A percentile compares a stretch with the other conserved stretches of the same genome.
phyloP scores from a whole-genome alignment of 805 yeast species.

The Lachancea meyersii region DNA sequence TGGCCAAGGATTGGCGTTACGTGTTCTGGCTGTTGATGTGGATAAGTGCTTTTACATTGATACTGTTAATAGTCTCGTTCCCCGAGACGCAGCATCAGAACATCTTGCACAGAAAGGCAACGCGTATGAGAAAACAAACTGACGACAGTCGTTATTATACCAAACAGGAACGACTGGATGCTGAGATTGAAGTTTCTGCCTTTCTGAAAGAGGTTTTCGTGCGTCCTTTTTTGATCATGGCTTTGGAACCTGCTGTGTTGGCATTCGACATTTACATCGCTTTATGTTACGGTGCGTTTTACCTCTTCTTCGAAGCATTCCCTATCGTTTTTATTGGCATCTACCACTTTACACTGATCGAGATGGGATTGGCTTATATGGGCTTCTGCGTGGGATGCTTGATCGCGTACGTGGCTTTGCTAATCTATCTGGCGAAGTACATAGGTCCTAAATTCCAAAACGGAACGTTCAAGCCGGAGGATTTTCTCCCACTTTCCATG shows the following conservation, averaged over 20 bases:
- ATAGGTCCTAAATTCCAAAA: constrained; percentile 26
- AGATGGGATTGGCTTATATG: constrained; percentile 43
- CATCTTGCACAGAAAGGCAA: constrained; percentile 43
- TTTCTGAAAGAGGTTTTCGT: constrained; percentile 34
- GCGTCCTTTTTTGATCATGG: constrained; percentile 46
- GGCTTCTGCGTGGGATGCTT: constrained; percentile 43
- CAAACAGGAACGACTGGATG: constrained; percentile 35
- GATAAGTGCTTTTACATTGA: constrained; percentile 35
- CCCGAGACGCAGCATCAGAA: constrained; percentile 47
- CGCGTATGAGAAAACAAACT: constrained; percentile 42
- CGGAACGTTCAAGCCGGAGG: constrained; percentile 36
- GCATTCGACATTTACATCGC: constrained; percentile 48
- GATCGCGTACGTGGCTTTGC: constrained; percentile 33
- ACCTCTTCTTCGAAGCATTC: constrained; percentile 55
- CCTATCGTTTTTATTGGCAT: constrained; percentile 47
- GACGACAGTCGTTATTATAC: constrained; percentile 42
- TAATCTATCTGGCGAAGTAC: constrained; percentile 24
- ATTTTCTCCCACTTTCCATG: constrained; percentile 38
- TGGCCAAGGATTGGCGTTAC: constrained; percentile 49
- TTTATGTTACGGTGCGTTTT: constrained; percentile 46
- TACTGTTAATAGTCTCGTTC: constrained; percentile 36
- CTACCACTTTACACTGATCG: constrained; percentile 43
- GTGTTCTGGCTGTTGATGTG: constrained; percentile 47
- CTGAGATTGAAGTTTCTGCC: constrained; percentile 15
- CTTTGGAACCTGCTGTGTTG: constrained; percentile 51